Evolutionary conservation across 1,284 basidiomycete species (phyloP), one percentile per base, ranked within the genome.

Genomic region (Rhodotorula sp.): DNA sequence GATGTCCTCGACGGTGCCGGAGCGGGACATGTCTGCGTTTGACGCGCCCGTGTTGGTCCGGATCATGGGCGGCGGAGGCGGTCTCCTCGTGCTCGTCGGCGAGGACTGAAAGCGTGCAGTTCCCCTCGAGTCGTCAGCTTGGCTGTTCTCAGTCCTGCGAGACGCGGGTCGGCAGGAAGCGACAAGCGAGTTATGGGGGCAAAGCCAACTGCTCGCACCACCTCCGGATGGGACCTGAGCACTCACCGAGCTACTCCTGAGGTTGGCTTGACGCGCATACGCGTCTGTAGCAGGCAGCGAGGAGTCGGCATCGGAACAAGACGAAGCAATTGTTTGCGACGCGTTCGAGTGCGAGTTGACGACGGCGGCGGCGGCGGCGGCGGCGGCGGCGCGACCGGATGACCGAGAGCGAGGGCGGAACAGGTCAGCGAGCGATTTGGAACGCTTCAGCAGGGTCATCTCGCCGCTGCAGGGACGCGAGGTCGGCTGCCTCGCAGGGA

Each of bases 1-100:
- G 62, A 74, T 71, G 53, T 66, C 66, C 57, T 71, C 67, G 45
- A 68, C 54, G 17, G 66, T 73, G 3, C 59, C 61, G 18, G 66
- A 70, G 26, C 68, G 60, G 0, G 56, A 26, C 15, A 66, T 12
- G 22, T 24, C 45, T 29, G 17, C 33, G 20, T 48, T 37, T 26
- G 51, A 46, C 46, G n/a, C 53, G 24, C 15, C n/a, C 8, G 53
- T 26, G 26, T 17, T 15, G 26, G 53, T 54, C n/a, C 26, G 53
- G 53, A 54, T 54, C 53, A 42, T 56, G 22, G 60, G 15, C 12
- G 59, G 59, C 6, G 53, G 42, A 4, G 44, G 53, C 15, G 24
- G 53, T 29, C 26, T 54, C 53, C 53, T 30, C 26, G 53, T 29
- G 4, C n/a, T n/a, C 8, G 26, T 54, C n/a, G 53, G 53, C 17